A percentile compares a stretch with the other conserved stretches of the same genome.
Conservation (phyloP, 1,284 basidiomycete genomes). For the Ustilago hordei region DNA sequence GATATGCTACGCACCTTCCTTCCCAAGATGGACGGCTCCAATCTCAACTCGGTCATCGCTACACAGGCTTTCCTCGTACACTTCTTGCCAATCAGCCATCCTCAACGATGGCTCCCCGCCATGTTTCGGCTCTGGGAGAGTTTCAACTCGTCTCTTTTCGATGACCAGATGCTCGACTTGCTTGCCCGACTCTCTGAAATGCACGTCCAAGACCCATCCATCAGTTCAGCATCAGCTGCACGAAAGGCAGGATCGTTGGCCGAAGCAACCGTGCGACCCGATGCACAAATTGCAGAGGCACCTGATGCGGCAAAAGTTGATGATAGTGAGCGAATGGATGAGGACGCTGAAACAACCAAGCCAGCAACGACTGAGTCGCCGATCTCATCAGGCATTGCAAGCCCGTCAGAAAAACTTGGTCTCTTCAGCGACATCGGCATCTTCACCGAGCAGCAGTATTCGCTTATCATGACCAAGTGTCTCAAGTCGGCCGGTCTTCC, state of each 20-base stretch:
- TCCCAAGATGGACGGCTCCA: conserved; percentile 80
- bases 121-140: conserved; percentile 85
- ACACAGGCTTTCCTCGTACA: conserved; percentile 68
- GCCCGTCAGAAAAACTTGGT: conserved; percentile 55
- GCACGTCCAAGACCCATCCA: conserved; percentile 74
- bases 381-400: conserved; percentile 17
- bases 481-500: conserved; percentile 80
- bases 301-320: background rate
- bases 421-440: conserved; percentile 83
- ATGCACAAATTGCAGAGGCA: conserved; percentile 10
- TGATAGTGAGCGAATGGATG: conserved; percentile 16
- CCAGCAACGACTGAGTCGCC: conserved; percentile 6
- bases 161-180: conserved; percentile 86
- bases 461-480: conserved; percentile 85
- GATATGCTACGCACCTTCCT: conserved; percentile 87
- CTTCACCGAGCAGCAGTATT: conserved; percentile 88
- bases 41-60: conserved; percentile 73
- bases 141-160: conserved; percentile 82
- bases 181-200: conserved; percentile 81
- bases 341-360: background rate
- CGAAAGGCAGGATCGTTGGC: conserved; percentile 22
- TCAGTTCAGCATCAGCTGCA: conserved; percentile 40
- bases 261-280: conserved; percentile 25
- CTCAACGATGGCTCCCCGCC: conserved; percentile 64
- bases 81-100: conserved; percentile 64